Evolutionary conservation across 2,329 filamentous ascomycete species (phyloP), one percentile per base, ranked within the genome.

Genomic region (Dothistroma septosporum): DNA sequence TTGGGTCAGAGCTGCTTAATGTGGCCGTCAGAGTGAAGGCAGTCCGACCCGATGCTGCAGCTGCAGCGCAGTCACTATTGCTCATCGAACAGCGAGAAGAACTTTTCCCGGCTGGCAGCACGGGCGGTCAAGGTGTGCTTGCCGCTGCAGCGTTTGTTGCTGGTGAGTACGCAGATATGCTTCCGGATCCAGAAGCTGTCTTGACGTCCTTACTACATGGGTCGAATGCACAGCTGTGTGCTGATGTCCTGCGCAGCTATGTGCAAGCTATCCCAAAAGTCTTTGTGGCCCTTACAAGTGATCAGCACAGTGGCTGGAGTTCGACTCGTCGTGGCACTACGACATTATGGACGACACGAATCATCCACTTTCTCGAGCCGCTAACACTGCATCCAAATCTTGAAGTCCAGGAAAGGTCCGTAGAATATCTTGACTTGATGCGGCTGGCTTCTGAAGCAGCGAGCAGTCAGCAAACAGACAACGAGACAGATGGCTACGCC

Each of bases 391-490:
- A 97, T 73, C 92, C 93, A 0, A 91, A 87, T 69, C 81, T 99
- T 1, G 94, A 99, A 73, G 92, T 99, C 3, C 94, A 99, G 76
- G 94, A 97, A 75, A 86, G 94, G 59, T 89, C 92, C 2, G 92
- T 97, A 1, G 92, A 97, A 72, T 95, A 96, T 68, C 83, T 92
- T 0, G 94, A 99, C 73, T 81, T 97, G 12, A 85, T 97, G 70
- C 91, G 91, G 61, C 81, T 99, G 49, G 91, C 91, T 1, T 86
- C 87, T 0, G 94, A 99, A 77, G 92, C 93, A 14, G 85, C 85
- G 2, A 83, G 86, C 9, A 86, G 82, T 1, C 89, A 92, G 63
- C 81, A 84, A 11, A 78, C 83, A 22, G 73, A 74, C 9, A 58
- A 64, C 0, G 83, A 86, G 12, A 81, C 85, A 9, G 85, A 86